These are phyloP conservation scores for Asclepias syriaca DNA, from an alignment of 257 asterid species.

Conservation along the genomic window DNA sequence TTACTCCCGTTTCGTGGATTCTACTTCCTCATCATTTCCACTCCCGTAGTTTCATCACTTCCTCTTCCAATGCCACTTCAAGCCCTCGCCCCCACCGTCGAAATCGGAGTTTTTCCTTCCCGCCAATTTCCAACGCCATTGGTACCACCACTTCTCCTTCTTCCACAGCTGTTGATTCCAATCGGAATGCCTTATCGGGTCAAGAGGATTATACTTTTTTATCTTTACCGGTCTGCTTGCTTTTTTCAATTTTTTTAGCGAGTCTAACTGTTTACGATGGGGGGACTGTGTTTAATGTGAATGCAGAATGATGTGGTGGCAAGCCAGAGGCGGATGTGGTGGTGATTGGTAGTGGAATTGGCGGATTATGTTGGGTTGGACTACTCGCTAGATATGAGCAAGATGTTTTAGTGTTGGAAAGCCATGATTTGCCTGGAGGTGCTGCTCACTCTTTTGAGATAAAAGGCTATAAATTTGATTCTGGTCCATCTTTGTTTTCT, in stretches of 20 bases:
- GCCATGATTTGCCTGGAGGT: slow-evolving; percentile 91
- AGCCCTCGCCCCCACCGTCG: not conserved
- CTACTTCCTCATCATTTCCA: not conserved
- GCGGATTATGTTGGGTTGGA: slow-evolving; percentile 79
- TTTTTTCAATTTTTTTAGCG: not conserved
- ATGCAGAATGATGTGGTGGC: slow-evolving; percentile 70
- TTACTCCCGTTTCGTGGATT: not conserved
- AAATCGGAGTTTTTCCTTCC: not conserved
- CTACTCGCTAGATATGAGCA: slow-evolving; percentile 82
- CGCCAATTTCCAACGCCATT: slow-evolving; percentile 7
- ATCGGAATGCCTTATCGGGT: slow-evolving; percentile 15
- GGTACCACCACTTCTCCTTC: not conserved
- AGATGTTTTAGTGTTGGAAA: slow-evolving; percentile 81
- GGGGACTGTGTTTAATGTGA: slow-evolving; percentile 28
- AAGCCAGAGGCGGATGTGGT: slow-evolving; percentile 80
- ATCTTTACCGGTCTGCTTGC: not conserved
- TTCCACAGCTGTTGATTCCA: slow-evolving; percentile 13
- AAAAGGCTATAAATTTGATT: slow-evolving; percentile 74
- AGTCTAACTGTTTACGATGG: slow-evolving; percentile 3
- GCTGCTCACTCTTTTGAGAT: slow-evolving; percentile 90
- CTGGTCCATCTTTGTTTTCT: slow-evolving; percentile 92
- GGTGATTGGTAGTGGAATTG: slow-evolving; percentile 91
- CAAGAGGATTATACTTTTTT: not conserved
- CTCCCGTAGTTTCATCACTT: too few species aligned
- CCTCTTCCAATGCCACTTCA: not conserved